Conservation (phyloP, 805 yeast genomes). For the Kodamaea sagamina region DNA sequence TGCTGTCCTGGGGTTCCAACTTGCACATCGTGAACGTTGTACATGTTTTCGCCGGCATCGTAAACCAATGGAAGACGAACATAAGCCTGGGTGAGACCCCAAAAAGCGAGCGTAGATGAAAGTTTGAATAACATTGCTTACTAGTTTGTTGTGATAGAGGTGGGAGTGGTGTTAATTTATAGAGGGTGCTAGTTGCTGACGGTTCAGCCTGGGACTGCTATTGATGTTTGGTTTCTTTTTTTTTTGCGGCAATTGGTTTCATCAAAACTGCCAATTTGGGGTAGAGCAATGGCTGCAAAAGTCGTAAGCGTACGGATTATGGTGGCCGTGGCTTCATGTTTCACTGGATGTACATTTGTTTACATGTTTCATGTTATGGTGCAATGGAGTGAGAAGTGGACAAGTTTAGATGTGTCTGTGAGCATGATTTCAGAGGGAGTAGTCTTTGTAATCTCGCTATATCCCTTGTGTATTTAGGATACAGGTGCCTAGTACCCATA, state of each 20-base stretch:
- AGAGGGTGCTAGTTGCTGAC: too few species aligned
- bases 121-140: neutral
- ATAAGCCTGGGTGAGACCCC: neutral
- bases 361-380: too few species aligned
- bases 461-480: too few species aligned
- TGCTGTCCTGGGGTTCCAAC: conserved; percentile 19
- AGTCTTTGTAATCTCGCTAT: too few species aligned
- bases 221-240: neutral
- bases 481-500: too few species aligned
- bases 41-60: conserved; percentile 10
- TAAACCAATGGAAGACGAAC: neutral
- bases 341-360: too few species aligned
- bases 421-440: too few species aligned
- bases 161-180: neutral
- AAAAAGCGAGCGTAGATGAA: neutral
- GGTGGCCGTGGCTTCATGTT: too few species aligned
- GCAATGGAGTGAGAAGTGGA: too few species aligned
- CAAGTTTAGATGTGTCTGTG: too few species aligned
- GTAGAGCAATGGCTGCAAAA: too few species aligned
- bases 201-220: neutral
- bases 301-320: too few species aligned
- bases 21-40: conserved; percentile 13
- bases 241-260: conserved; percentile 10
- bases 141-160: neutral
- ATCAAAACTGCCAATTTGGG: conserved; percentile 5